Conservation (phyloP, 306 rosid species). For the Vicia faba region DNA sequence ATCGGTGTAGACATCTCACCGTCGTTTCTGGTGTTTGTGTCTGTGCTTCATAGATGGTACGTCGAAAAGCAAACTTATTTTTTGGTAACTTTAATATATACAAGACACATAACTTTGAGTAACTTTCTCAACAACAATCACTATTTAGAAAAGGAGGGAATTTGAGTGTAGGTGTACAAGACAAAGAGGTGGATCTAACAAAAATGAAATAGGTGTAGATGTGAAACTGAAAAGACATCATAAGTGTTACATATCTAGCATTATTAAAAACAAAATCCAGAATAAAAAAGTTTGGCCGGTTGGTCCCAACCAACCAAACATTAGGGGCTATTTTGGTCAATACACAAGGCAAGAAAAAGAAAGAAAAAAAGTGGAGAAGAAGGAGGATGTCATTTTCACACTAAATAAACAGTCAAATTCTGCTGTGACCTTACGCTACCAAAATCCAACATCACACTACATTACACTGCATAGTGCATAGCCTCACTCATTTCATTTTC, state of each 20-base stretch:
- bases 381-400: constrained; percentile 23
- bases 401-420: constrained; percentile 47
- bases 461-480: constrained; percentile 22
- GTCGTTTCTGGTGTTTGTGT: too few species aligned
- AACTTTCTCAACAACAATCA: neutral
- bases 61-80: constrained; percentile 29
- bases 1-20: too few species aligned
- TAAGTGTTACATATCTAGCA: neutral
- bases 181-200: constrained; percentile 20
- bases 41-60: neutral
- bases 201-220: neutral
- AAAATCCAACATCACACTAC: constrained; percentile 31
- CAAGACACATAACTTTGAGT: neutral
- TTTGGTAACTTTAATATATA: constrained; percentile 22
- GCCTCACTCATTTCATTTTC: constrained; percentile 32
- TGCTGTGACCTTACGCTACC: constrained; percentile 56
- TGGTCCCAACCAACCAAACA: constrained; percentile 43
- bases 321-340: constrained; percentile 46
- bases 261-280: neutral
- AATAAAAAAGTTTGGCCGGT: constrained; percentile 33
- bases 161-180: constrained; percentile 8
- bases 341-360: neutral
- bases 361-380: neutral
- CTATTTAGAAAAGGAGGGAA: neutral
- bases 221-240: constrained; percentile 26